Conservation (phyloP, 2,329 filamentous ascomycete species). For the Phoma herbarum region DNA sequence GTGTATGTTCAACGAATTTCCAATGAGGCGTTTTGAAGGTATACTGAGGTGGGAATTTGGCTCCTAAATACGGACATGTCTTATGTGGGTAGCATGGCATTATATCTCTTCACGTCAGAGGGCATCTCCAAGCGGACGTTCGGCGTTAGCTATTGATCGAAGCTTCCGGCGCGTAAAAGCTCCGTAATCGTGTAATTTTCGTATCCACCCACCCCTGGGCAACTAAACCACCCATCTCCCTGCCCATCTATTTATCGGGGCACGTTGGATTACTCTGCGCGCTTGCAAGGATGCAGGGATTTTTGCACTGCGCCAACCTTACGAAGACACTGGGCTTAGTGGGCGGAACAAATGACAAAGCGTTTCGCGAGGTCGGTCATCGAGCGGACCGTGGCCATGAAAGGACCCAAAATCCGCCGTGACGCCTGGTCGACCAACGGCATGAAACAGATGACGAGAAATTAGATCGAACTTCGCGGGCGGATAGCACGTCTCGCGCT, state of each 20-base stretch:
- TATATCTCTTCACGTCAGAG: conserved; percentile 53
- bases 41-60: conserved; percentile 35
- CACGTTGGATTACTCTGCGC: conserved; percentile 48
- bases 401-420: conserved; percentile 27
- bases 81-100: conserved; percentile 48
- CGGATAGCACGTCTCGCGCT: conserved; percentile 4
- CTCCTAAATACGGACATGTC: conserved; percentile 41
- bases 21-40: conserved; percentile 8
- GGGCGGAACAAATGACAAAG: conserved; percentile 44
- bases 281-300: conserved; percentile 42
- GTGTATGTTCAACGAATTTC: conserved; percentile 18
- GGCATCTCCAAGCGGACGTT: conserved; percentile 48
- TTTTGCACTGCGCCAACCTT: conserved; percentile 48
- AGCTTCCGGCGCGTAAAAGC: conserved; percentile 9
- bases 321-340: conserved; percentile 46
- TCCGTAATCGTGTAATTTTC: conserved; percentile 40
- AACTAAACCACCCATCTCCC: conserved; percentile 41
- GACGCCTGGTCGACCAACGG: conserved; percentile 27
- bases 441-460: conserved; percentile 31
- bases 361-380: conserved; percentile 44
- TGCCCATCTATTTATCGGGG: conserved; percentile 45
- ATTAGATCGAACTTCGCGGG: conserved; percentile 12
- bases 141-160: conserved; percentile 31
- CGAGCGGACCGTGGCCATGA: conserved; percentile 36
- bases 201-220: conserved; percentile 27